phyloP scores from a whole-genome alignment of 1,284 basidiomycete species.

The Ustilago cynodontis region DNA sequence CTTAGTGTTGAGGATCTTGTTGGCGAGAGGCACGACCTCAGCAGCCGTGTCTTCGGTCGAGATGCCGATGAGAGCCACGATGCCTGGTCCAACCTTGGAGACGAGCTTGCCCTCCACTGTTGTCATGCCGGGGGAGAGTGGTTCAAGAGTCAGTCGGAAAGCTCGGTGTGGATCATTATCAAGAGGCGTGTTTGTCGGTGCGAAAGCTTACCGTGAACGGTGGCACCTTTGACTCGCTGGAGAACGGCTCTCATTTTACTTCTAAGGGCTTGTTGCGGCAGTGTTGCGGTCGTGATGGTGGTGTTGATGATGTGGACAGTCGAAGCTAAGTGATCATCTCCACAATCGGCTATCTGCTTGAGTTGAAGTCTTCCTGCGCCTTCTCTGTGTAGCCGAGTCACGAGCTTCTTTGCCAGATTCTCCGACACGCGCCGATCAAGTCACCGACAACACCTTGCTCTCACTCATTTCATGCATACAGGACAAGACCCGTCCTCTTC shows the following conservation, averaged over 20 bases:
- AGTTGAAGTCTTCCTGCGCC: neutral
- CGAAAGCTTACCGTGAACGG: slow-evolving; percentile 58
- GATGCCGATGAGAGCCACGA: slow-evolving; percentile 65
- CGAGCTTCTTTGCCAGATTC: slow-evolving; percentile 7
- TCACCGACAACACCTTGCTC: slow-evolving; percentile 2
- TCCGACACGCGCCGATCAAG: slow-evolving; percentile 26
- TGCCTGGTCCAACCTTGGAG: slow-evolving; percentile 64
- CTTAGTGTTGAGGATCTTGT: slow-evolving; percentile 60
- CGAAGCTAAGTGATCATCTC: neutral
- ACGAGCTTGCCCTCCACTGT: slow-evolving; percentile 64
- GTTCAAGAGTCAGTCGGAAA: neutral
- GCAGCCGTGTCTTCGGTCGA: slow-evolving; percentile 59
- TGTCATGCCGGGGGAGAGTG: neutral
- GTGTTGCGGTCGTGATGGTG: neutral
- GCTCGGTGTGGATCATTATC: neutral
- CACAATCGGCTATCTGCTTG: neutral
- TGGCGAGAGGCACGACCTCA: slow-evolving; percentile 53
- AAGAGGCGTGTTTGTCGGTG: neutral
- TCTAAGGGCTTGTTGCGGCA: neutral
- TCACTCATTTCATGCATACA: slow-evolving; percentile 3
- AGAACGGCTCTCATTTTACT: slow-evolving; percentile 61
- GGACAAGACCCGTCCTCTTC: no score
- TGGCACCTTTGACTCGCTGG: slow-evolving; percentile 67
- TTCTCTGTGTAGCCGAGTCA: slow-evolving; percentile 7
- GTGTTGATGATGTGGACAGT: neutral